Base-by-base conservation (phyloP, 116 monocot species). In the Trichopus zeylanicus region DNA sequence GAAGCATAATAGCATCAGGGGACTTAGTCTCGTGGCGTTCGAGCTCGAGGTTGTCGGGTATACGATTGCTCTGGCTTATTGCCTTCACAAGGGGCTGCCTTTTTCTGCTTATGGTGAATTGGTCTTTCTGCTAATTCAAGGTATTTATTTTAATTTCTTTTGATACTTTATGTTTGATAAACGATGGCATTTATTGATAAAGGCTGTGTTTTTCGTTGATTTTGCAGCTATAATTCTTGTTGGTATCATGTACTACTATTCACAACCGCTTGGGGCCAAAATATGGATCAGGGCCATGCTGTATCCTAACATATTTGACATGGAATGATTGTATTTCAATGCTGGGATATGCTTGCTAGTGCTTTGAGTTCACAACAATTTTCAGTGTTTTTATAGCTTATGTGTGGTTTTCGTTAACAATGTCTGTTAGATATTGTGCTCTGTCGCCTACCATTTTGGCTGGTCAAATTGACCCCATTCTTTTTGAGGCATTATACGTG, bases 101-200 rank as follows among this genome's bases (percentile, higher is more conserved):
- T 98, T 98, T 79, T 98, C 98, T 37, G 98, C 98, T 48, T 98
- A 85, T 70, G 91, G 98, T 12, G 98, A 98, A 54, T 62, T 91
- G 32, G 56, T 53, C 26, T 98, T 98, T 66, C 91, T 98, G 42
- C 68, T 91, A 55, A 77, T 98, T 47, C 98, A 98, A 82, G 81
- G 97, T 91, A 55, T 61, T 25, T 38, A 42, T 11, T 21, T 20
- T 57, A 48, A 31, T 33, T 69, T n/a, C n/a, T n/a, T n/a, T n/a
- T n/a, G n/a, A n/a, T n/a, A n/a, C n/a, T n/a, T n/a, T n/a, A n/a
- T n/a, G n/a, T n/a, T n/a, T n/a, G n/a, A n/a, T n/a, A n/a, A n/a
- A n/a, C n/a, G n/a, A n/a, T n/a, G n/a, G n/a, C n/a, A n/a, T n/a
- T n/a, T n/a, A n/a, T n/a, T n/a, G n/a, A n/a, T n/a, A n/a, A n/a